Conservation (phyloP, 164 flowering plant genomes). For the Tetracentron sinense region DNA sequence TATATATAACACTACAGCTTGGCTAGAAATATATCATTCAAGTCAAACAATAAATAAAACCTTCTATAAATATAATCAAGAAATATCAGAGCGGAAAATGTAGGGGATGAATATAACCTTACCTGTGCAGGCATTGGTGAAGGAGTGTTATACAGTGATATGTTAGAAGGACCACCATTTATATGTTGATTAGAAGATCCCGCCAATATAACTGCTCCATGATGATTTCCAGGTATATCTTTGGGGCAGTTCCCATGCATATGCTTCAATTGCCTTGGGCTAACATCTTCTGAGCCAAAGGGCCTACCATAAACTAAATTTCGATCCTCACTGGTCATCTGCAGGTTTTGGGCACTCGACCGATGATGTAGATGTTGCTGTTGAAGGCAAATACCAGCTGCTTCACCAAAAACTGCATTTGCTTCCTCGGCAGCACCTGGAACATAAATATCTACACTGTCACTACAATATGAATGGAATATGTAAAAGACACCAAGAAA, state of each 20-base stretch:
- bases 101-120: constrained; percentile 11
- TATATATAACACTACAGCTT: not conserved
- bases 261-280: constrained; percentile 60
- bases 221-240: constrained; percentile 51
- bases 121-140: constrained; percentile 88
- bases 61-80: too few species aligned
- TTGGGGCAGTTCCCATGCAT: constrained; percentile 42
- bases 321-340: constrained; percentile 38
- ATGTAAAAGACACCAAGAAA: too few species aligned
- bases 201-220: constrained; percentile 33
- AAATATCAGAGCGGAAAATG: not conserved
- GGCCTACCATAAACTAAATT: constrained; percentile 30
- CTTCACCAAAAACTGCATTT: constrained; percentile 64
- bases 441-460: constrained; percentile 7
- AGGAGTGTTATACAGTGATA: constrained; percentile 77
- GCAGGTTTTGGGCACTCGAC: constrained; percentile 32
- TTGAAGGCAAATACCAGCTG: constrained; percentile 64
- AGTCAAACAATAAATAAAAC: too few species aligned
- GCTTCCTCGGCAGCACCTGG: constrained; percentile 93
- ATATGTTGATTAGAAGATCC: constrained; percentile 39
- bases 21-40: too few species aligned
- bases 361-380: constrained; percentile 51
- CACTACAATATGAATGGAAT: not conserved
- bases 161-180: constrained; percentile 49
- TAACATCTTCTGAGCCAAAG: constrained; percentile 43